phyloP scores from a whole-genome alignment of 495 filamentous ascomycete genomes.

The Aspergillus sclerotiicarbonarius region DNA sequence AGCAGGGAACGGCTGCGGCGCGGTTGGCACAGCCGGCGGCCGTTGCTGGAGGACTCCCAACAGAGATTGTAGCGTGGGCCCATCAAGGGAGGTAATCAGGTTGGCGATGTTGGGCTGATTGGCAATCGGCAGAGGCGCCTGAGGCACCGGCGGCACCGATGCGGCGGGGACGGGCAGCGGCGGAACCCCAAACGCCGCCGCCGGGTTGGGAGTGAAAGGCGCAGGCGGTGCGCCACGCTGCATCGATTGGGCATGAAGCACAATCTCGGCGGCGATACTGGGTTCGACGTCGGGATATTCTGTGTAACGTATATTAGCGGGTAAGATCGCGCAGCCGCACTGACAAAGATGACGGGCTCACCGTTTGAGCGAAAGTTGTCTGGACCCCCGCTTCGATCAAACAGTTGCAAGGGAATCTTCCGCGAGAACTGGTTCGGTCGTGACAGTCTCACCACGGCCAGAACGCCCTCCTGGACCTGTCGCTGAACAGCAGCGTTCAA shows the following conservation, averaged over 20 bases:
- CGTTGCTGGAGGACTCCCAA: conserved; percentile 56
- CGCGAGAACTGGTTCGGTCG: conserved; percentile 62
- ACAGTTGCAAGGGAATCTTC: conserved; percentile 77
- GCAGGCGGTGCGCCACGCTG: conserved; percentile 43
- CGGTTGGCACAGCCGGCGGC: conserved; percentile 41
- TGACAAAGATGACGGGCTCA: conserved; percentile 36
- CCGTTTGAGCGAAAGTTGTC: conserved; percentile 75
- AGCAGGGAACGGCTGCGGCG: conserved; percentile 34
- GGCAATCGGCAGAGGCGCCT: conserved; percentile 31
- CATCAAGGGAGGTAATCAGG: conserved; percentile 61
- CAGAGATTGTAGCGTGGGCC: conserved; percentile 68
- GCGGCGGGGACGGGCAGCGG: conserved; percentile 32
- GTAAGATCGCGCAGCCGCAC: too few relatives aligned
- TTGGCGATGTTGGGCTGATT: conserved; percentile 44
- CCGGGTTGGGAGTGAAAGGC: conserved; percentile 42
- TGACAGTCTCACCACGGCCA: conserved; percentile 76
- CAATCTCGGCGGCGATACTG: conserved; percentile 71
- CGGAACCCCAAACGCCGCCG: conserved; percentile 41
- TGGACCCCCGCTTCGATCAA: conserved; percentile 70
- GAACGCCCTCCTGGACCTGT: conserved; percentile 86
- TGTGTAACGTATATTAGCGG: conserved; percentile 29
- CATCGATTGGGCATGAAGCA: conserved; percentile 69
- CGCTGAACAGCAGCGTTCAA: conserved; percentile 75
- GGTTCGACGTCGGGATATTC: conserved; percentile 83
- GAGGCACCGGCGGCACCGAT: conserved; percentile 33